Evolutionary conservation across 352 stramenopile genomes (phyloP), one percentile per base, ranked within the genome.

Genomic region (Phytophthora capsici): DNA sequence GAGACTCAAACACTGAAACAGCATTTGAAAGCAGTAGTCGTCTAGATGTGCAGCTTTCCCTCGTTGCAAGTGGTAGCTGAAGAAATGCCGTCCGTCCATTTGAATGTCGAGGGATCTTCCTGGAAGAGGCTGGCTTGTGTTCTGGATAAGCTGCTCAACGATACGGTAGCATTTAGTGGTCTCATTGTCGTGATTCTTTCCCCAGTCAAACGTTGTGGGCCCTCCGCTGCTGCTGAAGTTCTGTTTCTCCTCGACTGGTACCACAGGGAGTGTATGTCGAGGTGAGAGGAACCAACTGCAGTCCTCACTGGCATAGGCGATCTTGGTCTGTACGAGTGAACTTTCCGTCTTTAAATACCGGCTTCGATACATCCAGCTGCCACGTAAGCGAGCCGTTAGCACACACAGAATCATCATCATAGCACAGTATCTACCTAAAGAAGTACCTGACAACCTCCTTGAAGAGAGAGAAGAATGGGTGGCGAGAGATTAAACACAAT

Each of bases 401-500:
- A 38, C 13, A 32, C 37, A 38, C 13, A 32, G 38, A 13, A 2
- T 37, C 50, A 45, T 3, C 37, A 16, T 3, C 14, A 20, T 12
- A 36, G 16, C 34, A 9, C 20, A 50, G 16, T 17, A 19, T 41
- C 41, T 48, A 32, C 28, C n/a, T n/a, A 28, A 6, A 8, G 7
- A 6, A 32, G 28, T 73, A 90, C 81, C 75, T 89, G 45, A 91
- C 69, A 54, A 92, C 59, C 40, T 91, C 79, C 41, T 91, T 91
- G 51, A 93, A 91, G 8, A 94, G 75, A 47, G 83, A 90, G 63
- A 94, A 91, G 63, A 92, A 90, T 13, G 86, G 79, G 59, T 92
- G 83, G 45, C 91, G 82, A 37, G 86, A 94, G 58, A 94, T 88
- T 17, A 94, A 43, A 37, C 86, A 94, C 38, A 90, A 70, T 6